phyloP scores from a whole-genome alignment of 2,329 filamentous ascomycete species.

The Venturia pyrina region DNA sequence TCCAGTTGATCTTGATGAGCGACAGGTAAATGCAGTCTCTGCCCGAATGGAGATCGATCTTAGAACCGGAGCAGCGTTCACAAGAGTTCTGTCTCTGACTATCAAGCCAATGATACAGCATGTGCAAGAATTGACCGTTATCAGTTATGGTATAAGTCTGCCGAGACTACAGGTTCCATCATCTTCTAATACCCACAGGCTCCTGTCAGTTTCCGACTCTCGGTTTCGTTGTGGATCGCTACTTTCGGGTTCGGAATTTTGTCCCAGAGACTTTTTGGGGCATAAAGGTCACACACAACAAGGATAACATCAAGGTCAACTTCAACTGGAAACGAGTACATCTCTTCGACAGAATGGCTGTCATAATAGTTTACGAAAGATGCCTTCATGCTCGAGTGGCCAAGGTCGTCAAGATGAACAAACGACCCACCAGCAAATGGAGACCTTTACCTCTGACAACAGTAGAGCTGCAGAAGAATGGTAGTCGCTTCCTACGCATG shows the following conservation, averaged over 20 bases:
- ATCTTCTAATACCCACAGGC: slow-evolving; percentile 34
- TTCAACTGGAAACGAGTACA: slow-evolving; percentile 77
- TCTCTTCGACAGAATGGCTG: slow-evolving; percentile 78
- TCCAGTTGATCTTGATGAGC: slow-evolving; percentile 70
- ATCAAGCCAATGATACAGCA: slow-evolving; percentile 61
- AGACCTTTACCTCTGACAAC: slow-evolving; percentile 89
- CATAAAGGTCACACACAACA: slow-evolving; percentile 72
- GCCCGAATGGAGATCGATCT: slow-evolving; percentile 88
- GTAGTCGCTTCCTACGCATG: slow-evolving; percentile 81
- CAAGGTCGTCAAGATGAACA: slow-evolving; percentile 73
- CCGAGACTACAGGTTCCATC: slow-evolving; percentile 17
- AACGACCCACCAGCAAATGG: slow-evolving; percentile 89
- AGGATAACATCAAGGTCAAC: slow-evolving; percentile 67
- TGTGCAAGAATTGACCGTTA: slow-evolving; percentile 46
- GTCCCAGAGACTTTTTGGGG: slow-evolving; percentile 87
- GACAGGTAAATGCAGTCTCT: slow-evolving; percentile 76
- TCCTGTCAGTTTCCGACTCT: slow-evolving; percentile 96
- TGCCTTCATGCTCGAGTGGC: slow-evolving; percentile 69
- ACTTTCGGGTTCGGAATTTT: slow-evolving; percentile 89
- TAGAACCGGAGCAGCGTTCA: slow-evolving; percentile 84
- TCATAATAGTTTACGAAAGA: slow-evolving; percentile 73
- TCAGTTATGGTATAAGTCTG: slow-evolving; percentile 66
- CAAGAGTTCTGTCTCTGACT: slow-evolving; percentile 71
- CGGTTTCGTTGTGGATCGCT: slow-evolving; percentile 93
- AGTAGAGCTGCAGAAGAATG: slow-evolving; percentile 92